A percentile compares a stretch with the other conserved stretches of the same genome.
phyloP scores from a whole-genome alignment of 176 grass and related monocot species.

The Cymbopogon citratus region DNA sequence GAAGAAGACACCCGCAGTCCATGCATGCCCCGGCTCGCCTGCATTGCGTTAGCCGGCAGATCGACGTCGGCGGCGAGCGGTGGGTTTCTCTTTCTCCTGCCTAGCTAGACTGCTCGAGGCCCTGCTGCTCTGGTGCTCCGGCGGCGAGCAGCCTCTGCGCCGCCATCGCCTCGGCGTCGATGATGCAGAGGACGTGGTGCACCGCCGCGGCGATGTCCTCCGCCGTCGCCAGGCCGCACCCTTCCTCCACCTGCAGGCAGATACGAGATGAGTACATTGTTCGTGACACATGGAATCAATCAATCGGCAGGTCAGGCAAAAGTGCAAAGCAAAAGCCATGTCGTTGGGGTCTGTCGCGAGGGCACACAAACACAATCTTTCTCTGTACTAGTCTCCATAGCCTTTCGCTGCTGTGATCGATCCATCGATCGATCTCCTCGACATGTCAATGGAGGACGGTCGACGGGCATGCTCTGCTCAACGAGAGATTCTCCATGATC shows the following conservation, averaged over 20 bases:
- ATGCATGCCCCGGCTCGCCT: not conserved
- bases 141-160: constrained; percentile 19
- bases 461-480: not conserved
- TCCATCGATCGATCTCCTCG: not conserved
- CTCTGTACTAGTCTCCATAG: not conserved
- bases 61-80: not conserved
- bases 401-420: constrained; percentile 6
- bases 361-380: not conserved
- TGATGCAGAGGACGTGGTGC: constrained; percentile 60
- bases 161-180: constrained; percentile 49
- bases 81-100: not conserved
- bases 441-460: constrained; percentile 1
- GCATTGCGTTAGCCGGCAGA: not conserved
- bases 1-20: not conserved
- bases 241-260: constrained; percentile 79
- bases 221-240: constrained; percentile 54
- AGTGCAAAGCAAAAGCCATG: not conserved
- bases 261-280: not conserved
- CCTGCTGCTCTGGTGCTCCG: not conserved
- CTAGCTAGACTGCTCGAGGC: not conserved
- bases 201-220: constrained; percentile 83
- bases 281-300: not conserved
- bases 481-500: constrained; percentile 34
- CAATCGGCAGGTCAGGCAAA: not conserved
- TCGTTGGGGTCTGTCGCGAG: constrained; percentile 1